phyloP scores from a whole-genome alignment of 2,329 filamentous ascomycete species.

The Colletotrichum acutatum region DNA sequence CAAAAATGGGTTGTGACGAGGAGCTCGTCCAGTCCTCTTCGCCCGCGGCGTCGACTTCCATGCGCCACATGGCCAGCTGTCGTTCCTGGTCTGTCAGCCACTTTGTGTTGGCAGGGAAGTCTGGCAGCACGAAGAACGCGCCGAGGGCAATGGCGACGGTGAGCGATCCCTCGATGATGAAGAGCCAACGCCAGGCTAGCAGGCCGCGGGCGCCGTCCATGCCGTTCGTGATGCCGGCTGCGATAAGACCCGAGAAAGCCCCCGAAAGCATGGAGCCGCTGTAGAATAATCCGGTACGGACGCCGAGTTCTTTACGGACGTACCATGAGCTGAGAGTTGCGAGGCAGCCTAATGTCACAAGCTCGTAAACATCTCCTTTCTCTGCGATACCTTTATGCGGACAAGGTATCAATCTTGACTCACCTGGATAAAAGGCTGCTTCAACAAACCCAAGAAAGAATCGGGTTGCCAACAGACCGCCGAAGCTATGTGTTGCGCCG shows the following conservation, averaged over 20 bases:
- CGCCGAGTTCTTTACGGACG: constrained; percentile 24
- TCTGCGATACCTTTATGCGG: not conserved
- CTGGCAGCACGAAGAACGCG: constrained; percentile 45
- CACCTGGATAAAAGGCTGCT: constrained; percentile 42
- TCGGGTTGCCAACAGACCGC: constrained; percentile 24
- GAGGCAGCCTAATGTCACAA: constrained; percentile 7
- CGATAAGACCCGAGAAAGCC: constrained; percentile 39
- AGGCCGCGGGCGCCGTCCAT: constrained; percentile 30
- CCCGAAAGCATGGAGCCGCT: constrained; percentile 38
- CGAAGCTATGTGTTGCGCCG: constrained; percentile 21
- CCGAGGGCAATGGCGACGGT: constrained; percentile 54
- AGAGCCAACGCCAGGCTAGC: constrained; percentile 63
- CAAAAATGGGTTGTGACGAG: constrained; percentile 33
- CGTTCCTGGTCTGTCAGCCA: constrained; percentile 39
- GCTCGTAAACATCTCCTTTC: not conserved
- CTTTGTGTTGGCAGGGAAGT: constrained; percentile 51
- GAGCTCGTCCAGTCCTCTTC: constrained; percentile 38
- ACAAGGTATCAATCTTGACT: constrained; percentile 26
- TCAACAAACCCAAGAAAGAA: constrained; percentile 34
- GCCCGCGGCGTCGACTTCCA: constrained; percentile 38
- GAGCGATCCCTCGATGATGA: constrained; percentile 49
- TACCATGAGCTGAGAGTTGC: constrained; percentile 33
- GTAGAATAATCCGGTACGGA: constrained; percentile 32
- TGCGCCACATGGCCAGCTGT: constrained; percentile 38
- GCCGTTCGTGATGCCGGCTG: constrained; percentile 35